Percentiles rank a stretch among this genome's conserved stretches.
phyloP scores from a whole-genome alignment of 2,329 filamentous ascomycete species.

The Fusarium irregulare region DNA sequence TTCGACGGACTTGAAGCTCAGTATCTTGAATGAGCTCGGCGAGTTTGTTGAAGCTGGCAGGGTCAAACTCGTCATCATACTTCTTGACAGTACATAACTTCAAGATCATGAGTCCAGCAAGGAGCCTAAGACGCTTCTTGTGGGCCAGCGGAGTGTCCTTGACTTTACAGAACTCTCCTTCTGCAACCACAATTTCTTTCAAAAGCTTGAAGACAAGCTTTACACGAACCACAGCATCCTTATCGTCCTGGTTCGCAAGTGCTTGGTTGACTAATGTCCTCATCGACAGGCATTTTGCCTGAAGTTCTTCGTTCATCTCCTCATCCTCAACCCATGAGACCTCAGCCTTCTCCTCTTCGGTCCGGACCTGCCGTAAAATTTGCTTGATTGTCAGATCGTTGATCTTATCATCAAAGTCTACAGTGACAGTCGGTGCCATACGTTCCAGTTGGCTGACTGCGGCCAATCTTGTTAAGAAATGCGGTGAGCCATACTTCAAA shows the following conservation, averaged over 20 bases:
- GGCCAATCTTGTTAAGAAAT: constrained; percentile 81
- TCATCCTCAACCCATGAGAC: constrained; percentile 75
- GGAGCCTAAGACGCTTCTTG: constrained; percentile 81
- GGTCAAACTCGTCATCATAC: constrained; percentile 79
- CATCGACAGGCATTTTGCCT: constrained; percentile 84
- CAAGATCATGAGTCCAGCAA: constrained; percentile 81
- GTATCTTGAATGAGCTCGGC: constrained; percentile 85
- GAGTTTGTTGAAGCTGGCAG: constrained; percentile 82
- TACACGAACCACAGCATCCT: constrained; percentile 68
- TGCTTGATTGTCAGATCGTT: constrained; percentile 81
- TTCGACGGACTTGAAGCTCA: constrained; percentile 76
- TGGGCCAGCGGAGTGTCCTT: constrained; percentile 81
- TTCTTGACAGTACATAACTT: constrained; percentile 84
- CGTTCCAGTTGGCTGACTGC: constrained; percentile 81
- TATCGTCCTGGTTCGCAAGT: constrained; percentile 66
- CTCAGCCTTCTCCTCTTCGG: constrained; percentile 66
- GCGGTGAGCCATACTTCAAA: constrained; percentile 76
- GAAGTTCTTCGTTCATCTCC: constrained; percentile 80
- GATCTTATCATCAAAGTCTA: constrained; percentile 80
- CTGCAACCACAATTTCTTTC: constrained; percentile 77
- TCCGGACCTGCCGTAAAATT: constrained; percentile 77
- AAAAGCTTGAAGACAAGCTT: constrained; percentile 81
- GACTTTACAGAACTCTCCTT: constrained; percentile 83
- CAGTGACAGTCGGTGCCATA: constrained; percentile 76
- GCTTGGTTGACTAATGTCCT: constrained; percentile 89